Conservation (phyloP, 495 filamentous ascomycete species). For the Corynascus novoguineensis region DNA sequence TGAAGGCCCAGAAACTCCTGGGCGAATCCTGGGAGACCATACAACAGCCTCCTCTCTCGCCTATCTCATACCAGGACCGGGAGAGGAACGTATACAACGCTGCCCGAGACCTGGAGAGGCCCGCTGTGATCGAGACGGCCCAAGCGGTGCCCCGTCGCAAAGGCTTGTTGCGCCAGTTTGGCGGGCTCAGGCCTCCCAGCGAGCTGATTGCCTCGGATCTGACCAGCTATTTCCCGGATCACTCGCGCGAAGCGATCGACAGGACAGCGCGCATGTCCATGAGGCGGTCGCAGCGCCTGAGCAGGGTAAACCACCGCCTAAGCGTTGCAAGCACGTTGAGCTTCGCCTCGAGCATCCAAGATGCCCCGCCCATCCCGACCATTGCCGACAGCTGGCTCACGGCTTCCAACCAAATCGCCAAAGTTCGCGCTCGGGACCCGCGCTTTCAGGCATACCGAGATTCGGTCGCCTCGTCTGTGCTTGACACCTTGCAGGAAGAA, state of each 20-base stretch:
- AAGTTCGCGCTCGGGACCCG: constrained; percentile 40
- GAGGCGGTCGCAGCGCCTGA: constrained; percentile 80
- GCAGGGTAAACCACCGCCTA: constrained; percentile 82
- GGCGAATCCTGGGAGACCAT: constrained; percentile 77
- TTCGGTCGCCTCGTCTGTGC: constrained; percentile 77
- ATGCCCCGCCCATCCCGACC: constrained; percentile 88
- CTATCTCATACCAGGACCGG: constrained; percentile 59
- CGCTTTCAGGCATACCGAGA: constrained; percentile 62
- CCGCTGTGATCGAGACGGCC: constrained; percentile 44
- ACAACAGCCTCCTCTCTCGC: constrained; percentile 73
- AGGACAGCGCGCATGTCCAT: constrained; percentile 87
- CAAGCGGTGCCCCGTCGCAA: constrained; percentile 53
- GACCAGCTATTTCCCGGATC: constrained; percentile 94
- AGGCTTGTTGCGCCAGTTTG: constrained; percentile 61
- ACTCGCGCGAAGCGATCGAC: constrained; percentile 87
- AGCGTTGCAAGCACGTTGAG: constrained; percentile 93
- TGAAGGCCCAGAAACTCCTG: constrained; percentile 76
- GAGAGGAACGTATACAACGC: constrained; percentile 60
- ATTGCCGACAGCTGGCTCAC: constrained; percentile 92
- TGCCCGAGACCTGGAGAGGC: constrained; percentile 53
- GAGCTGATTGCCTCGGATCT: constrained; percentile 96
- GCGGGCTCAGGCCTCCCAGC: constrained; percentile 86
- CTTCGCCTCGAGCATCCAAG: constrained; percentile 81
- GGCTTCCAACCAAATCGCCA: constrained; percentile 48
- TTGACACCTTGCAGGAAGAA: constrained; percentile 85